A percentile compares a stretch with the other conserved stretches of the same genome.
phyloP scores from a whole-genome alignment of 345 rosid genomes.

The Eucalyptus curtisii region DNA sequence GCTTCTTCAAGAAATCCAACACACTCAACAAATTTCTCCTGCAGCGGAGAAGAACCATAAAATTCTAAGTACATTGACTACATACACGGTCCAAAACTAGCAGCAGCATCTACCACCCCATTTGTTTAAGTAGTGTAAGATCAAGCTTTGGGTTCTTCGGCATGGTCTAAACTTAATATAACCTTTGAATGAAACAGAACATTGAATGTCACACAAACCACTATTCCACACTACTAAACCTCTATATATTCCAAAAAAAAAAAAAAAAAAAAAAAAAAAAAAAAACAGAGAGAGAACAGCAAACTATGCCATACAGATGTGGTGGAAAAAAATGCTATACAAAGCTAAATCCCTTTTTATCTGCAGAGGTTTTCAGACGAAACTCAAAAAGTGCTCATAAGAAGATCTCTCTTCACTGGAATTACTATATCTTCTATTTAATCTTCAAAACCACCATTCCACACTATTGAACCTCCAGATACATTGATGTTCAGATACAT shows the following conservation, averaged over 20 bases:
- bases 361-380: not conserved
- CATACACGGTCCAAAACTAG: not conserved
- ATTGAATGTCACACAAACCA: not conserved
- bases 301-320: not conserved
- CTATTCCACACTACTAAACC: not conserved
- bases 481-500: not conserved
- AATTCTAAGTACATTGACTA: not conserved
- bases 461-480: not conserved
- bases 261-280: not conserved
- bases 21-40: constrained; percentile 88
- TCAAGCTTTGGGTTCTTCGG: not conserved
- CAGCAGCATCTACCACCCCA: not conserved
- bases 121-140: not conserved
- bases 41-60: not conserved
- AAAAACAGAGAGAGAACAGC: not conserved
- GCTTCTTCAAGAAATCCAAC: constrained; percentile 73
- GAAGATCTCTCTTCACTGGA: not conserved
- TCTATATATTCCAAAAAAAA: not conserved
- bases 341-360: not conserved
- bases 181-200: not conserved
- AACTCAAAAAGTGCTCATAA: not conserved
- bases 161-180: not conserved
- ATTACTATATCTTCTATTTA: not conserved
- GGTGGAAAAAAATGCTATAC: not conserved
- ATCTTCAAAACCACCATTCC: not conserved